Conservation (phyloP, 352 stramenopile genomes). For the Pythium vanterpoolii region DNA sequence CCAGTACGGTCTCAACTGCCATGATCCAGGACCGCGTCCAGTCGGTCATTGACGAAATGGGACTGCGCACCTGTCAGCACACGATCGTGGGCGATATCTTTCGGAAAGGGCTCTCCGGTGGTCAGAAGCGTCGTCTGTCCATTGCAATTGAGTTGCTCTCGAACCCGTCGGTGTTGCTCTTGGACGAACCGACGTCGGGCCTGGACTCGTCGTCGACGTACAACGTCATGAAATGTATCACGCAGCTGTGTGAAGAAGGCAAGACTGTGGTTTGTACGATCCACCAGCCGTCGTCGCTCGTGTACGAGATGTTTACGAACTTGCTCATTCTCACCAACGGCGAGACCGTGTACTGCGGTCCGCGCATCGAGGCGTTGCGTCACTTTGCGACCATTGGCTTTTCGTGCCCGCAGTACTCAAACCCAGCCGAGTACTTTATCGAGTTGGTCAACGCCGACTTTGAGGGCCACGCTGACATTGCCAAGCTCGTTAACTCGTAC, state of each 20-base stretch:
- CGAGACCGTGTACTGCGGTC: constrained; percentile 88
- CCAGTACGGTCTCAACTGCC: constrained; percentile 33
- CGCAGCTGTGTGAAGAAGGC: constrained; percentile 41
- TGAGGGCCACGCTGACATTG: constrained; percentile 27
- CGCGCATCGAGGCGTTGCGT: constrained; percentile 40
- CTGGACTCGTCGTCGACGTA: constrained; percentile 89
- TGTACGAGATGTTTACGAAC: constrained; percentile 72
- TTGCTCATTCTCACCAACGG: constrained; percentile 61
- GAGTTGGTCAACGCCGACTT: constrained; percentile 61
- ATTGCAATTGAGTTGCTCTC: constrained; percentile 94
- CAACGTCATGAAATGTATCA: constrained; percentile 81
- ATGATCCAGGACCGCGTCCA: constrained; percentile 54
- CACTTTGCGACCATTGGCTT: constrained; percentile 56
- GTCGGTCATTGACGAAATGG: constrained; percentile 66
- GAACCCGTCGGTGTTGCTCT: constrained; percentile 92
- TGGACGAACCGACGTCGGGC: constrained; percentile 93
- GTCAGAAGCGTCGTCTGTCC: constrained; percentile 89
- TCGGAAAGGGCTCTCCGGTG: constrained; percentile 78
- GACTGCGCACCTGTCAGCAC: constrained; percentile 41
- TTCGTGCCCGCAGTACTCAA: constrained; percentile 60
- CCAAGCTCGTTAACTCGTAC: too few species aligned
- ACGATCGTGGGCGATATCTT: constrained; percentile 86
- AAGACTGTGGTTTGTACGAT: constrained; percentile 83
- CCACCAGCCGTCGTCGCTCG: constrained; percentile 79
- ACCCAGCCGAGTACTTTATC: constrained; percentile 64